Conservation (phyloP, 2,329 filamentous ascomycete species). For the Neofusicoccum cordaticola region DNA sequence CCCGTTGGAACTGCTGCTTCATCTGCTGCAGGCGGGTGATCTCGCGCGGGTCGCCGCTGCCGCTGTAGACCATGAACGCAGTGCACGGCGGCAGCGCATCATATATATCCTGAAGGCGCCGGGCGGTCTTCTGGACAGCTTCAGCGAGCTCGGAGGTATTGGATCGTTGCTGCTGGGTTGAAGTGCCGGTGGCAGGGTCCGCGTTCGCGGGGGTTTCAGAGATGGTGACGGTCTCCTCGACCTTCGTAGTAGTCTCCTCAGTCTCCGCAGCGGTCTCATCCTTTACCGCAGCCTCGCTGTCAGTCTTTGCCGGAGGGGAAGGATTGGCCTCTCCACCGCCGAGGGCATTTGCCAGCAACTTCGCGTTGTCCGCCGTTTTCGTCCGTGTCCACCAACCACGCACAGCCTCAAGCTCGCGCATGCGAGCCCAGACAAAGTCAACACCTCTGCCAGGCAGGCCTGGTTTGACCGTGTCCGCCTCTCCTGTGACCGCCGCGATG, state of each 20-base stretch:
- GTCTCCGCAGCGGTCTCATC: not conserved
- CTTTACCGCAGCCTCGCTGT: not conserved
- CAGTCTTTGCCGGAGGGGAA: not conserved
- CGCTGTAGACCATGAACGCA: conserved; percentile 61
- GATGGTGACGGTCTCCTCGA: not conserved
- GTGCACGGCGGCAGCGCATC: conserved; percentile 57
- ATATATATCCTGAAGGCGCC: conserved; percentile 52
- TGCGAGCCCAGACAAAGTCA: conserved; percentile 62
- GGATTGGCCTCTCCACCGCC: not conserved
- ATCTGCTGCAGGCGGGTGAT: conserved; percentile 55
- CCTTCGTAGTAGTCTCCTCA: not conserved
- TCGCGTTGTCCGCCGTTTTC: conserved; percentile 36
- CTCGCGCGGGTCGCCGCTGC: conserved; percentile 61
- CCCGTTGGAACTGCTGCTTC: conserved; percentile 55
- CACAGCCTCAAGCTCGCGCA: conserved; percentile 59
- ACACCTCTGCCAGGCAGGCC: conserved; percentile 51
- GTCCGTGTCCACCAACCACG: conserved; percentile 60
- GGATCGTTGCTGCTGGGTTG: too few relatives aligned
- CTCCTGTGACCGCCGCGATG: conserved; percentile 26
- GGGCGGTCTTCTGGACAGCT: conserved; percentile 50
- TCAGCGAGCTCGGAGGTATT: conserved; percentile 36
- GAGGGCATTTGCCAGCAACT: conserved; percentile 23
- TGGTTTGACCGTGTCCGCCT: conserved; percentile 14
- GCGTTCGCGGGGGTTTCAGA: too few relatives aligned
- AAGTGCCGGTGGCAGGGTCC: too few relatives aligned